Base-by-base conservation (phyloP, 345 rosid species). In the Erodium maritimum region DNA sequence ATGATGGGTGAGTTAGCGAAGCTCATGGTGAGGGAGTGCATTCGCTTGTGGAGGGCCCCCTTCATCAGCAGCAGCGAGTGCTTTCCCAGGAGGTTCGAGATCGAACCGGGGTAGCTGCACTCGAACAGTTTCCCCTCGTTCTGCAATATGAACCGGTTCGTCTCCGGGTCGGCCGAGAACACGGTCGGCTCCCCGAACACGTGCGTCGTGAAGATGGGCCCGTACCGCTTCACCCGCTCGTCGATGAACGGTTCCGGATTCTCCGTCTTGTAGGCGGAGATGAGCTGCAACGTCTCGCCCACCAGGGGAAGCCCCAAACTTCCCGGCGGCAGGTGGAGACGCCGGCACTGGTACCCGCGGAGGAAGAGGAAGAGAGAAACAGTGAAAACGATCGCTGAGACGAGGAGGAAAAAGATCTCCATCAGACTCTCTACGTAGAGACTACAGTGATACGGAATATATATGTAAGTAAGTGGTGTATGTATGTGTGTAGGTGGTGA, bases 11-110 rank as follows among this genome's bases (percentile, higher is more conserved):
- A 79, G 59, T 86, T 85, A 16, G 87, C 89, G 19, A 90, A 94
- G 61, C 97, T 90, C 99, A 85, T 84, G 5, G 97, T 94, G 2
- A 94, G 62, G n/a, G 95, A 87, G 51, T 94, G 99, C 99, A 90
- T 94, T 72, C 88, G 71, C 71, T 94, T 94, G 62, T 94, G 99
- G 29, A 94, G 73, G 19, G 66, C 61, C 0, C 99, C 99, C 71
- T 82, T 94, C 99, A 94, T 94, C 37, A 90, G 64, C 68, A 90
- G 67, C 82, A 90, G 45, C 24, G 96, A 90, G 56, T 90, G 97
- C 59, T 86, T 90, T 53, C 99, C 99, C 19, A 94, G 62, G 18
- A 94, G 73, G 61, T 90, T 94, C 52, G 86, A 85, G 60, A 94
- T 86, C 50, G 97, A 94, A 34, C 88, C 82, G n/a, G 97, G 99